phyloP scores from a whole-genome alignment of 2,329 filamentous ascomycete genomes.

The Aspergillus floridensis region DNA sequence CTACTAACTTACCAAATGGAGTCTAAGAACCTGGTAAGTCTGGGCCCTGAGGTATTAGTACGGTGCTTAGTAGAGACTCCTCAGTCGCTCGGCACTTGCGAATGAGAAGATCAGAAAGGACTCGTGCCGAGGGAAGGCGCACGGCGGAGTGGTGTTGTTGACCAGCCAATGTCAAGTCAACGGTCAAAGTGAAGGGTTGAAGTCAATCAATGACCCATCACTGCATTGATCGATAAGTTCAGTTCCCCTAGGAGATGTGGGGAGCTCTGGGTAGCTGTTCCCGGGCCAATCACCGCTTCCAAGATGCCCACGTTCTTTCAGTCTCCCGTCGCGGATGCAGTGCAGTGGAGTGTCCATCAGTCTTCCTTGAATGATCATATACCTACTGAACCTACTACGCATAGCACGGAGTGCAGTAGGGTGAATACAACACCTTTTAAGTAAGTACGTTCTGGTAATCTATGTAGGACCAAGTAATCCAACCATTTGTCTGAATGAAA shows the following conservation, averaged over 20 bases:
- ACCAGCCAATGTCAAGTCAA: not conserved
- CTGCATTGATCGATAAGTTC: not conserved
- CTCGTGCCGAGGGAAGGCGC: not conserved
- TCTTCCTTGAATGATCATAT: not conserved
- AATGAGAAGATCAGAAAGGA: not conserved
- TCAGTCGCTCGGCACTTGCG: not conserved
- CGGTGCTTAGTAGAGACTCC: not conserved
- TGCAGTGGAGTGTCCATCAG: not conserved
- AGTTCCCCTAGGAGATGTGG: slow-evolving; percentile 11
- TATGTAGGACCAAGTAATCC: no score
- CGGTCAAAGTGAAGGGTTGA: slow-evolving; percentile 4
- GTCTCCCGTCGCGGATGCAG: not conserved
- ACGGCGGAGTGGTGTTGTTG: no score
- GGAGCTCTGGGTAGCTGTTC: slow-evolving; percentile 19
- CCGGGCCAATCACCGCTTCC: slow-evolving; percentile 16
- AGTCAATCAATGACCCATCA: not conserved
- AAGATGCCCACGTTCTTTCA: slow-evolving; percentile 19
- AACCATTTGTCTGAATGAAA: no score
- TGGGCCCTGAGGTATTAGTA: not conserved
- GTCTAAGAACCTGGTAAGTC: not conserved
- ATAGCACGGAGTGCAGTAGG: no score
- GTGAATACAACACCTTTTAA: no score
- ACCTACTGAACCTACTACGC: no score
- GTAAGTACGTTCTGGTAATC: no score
- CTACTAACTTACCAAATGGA: not conserved